phyloP scores from a whole-genome alignment of 129 eudicot species.

The Scalesia atractyloides region DNA sequence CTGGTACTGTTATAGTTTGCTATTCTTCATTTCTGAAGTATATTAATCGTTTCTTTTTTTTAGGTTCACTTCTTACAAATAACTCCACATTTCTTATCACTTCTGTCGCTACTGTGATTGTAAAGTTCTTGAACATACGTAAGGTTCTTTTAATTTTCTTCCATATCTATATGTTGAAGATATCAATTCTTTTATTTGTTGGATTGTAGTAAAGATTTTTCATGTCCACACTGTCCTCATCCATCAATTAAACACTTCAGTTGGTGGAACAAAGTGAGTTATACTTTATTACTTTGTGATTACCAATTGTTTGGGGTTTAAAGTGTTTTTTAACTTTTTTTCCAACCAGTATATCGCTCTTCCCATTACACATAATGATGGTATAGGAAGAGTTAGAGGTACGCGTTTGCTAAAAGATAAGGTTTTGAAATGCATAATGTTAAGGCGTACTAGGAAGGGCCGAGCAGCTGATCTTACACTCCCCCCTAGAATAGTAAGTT shows the following conservation, averaged over 20 bases:
- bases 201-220: constrained; percentile 46
- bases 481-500: constrained; percentile 84
- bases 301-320: constrained; percentile 14
- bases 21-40: not conserved
- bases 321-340: not conserved
- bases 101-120: constrained; percentile 94
- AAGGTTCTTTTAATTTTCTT: constrained; percentile 11
- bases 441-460: constrained; percentile 89
- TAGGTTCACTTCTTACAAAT: constrained; percentile 86
- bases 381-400: constrained; percentile 44
- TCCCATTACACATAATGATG: constrained; percentile 52
- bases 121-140: constrained; percentile 82
- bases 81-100: constrained; percentile 71
- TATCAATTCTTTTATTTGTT: too few species aligned
- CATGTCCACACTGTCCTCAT: constrained; percentile 69
- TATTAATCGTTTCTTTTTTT: not conserved
- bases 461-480: constrained; percentile 96
- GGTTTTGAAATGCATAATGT: constrained; percentile 63
- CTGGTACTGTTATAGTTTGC: not conserved
- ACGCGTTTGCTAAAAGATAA: constrained; percentile 80
- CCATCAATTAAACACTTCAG: constrained; percentile 81
- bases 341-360: constrained; percentile 57
- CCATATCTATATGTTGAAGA: not conserved
- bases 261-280: constrained; percentile 95
- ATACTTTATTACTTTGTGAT: constrained; percentile 1